Conservation (phyloP, 164 flowering plant genomes). For the Annona squamosa region DNA sequence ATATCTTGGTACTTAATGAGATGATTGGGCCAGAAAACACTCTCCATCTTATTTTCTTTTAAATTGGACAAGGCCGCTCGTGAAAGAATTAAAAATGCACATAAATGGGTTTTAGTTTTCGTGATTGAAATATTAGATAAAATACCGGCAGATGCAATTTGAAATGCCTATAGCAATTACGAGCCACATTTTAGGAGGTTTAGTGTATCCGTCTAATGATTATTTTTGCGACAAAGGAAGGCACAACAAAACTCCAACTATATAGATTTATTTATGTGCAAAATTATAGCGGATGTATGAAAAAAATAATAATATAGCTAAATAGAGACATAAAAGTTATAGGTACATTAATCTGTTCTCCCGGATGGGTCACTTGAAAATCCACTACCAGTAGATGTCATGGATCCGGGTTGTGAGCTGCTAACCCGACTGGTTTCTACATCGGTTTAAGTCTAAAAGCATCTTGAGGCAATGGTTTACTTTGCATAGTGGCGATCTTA, state of each 20-base stretch:
- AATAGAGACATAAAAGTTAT: no score
- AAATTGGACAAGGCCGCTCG: no score
- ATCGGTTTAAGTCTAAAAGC: constrained; percentile 69
- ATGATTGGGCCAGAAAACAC: no score
- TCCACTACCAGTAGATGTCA: constrained; percentile 71
- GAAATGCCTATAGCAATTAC: neutral
- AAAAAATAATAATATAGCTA: no score
- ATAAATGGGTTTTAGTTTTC: no score
- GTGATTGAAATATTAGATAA: no score
- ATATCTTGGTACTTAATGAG: no score
- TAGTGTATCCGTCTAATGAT: neutral
- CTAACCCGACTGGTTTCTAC: constrained; percentile 48
- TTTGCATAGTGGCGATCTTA: constrained; percentile 62
- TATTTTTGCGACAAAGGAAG: neutral
- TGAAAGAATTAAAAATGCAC: no score
- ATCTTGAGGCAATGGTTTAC: constrained; percentile 73
- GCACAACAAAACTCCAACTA: neutral
- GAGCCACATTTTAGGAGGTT: neutral
- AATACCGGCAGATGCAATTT: neutral
- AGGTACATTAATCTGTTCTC: constrained; percentile 34
- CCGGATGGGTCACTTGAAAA: constrained; percentile 84
- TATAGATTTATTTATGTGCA: no score
- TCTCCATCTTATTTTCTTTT: no score
- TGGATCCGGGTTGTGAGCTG: constrained; percentile 70
- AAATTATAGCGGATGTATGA: neutral